A percentile compares a stretch with the other conserved stretches of the same genome.
Conservation (phyloP, 441 rosid genomes). For the Jatropha multifida region DNA sequence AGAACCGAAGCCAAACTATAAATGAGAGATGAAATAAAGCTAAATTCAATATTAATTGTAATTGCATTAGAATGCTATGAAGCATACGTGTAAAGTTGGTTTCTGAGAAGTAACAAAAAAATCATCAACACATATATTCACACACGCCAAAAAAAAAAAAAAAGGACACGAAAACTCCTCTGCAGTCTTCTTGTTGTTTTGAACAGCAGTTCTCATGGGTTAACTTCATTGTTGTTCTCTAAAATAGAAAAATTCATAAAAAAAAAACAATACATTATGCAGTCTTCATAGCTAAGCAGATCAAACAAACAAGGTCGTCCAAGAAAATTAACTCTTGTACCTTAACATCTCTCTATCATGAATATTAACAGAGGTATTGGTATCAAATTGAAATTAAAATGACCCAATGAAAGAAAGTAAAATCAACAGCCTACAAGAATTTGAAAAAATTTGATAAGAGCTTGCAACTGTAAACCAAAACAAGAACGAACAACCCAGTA, state of each 20-base stretch:
- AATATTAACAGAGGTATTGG: not conserved
- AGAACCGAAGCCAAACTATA: not conserved
- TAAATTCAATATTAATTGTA: not conserved
- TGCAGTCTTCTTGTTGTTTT: not conserved
- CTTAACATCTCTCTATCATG: not conserved
- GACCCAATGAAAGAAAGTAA: not conserved
- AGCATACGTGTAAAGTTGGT: not conserved
- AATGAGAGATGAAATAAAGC: not conserved
- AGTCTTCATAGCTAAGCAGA: not conserved
- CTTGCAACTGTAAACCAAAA: too few species aligned
- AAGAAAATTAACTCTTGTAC: not conserved
- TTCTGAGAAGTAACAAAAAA: not conserved
- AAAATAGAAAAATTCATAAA: too few species aligned
- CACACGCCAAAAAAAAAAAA: too few species aligned
- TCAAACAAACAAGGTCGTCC: too few species aligned
- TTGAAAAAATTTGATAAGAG: too few species aligned
- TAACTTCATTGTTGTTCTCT: not conserved
- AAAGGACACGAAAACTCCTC: not conserved
- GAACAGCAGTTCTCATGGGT: not conserved
- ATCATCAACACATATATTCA: not conserved
- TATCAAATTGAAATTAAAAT: not conserved
- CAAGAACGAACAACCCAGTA: constrained; percentile 11
- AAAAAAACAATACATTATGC: too few species aligned
- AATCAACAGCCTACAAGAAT: not conserved
- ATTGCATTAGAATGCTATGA: not conserved